Percentiles rank a stretch among this genome's conserved stretches.
phyloP scores from a whole-genome alignment of 2,329 filamentous ascomycete genomes.

The Aspergillus fijiensis region DNA sequence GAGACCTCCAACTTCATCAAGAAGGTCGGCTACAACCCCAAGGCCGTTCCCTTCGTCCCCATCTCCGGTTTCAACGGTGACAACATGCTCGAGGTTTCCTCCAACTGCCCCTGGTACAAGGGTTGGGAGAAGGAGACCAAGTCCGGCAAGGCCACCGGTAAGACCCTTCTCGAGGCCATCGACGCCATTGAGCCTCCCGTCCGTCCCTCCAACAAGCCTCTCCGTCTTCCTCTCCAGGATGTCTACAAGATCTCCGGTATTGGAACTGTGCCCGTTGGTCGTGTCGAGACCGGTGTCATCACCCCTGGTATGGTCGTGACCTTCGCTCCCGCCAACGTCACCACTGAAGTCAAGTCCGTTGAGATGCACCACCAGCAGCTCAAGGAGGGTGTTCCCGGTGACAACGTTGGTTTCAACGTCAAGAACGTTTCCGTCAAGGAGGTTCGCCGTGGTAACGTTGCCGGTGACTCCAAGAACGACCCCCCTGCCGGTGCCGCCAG shows the following conservation, averaged over 20 bases:
- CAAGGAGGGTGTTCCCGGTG: slow-evolving; percentile 87
- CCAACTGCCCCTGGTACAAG: slow-evolving; percentile 99
- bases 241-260: slow-evolving; percentile 99
- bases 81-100: slow-evolving; percentile 92
- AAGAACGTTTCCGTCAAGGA: slow-evolving; percentile 99
- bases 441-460: slow-evolving; percentile 99
- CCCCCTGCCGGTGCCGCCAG: slow-evolving; percentile 82
- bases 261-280: slow-evolving; percentile 98
- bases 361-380: slow-evolving; percentile 99
- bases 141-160: slow-evolving; percentile 79
- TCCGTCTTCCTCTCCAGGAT: slow-evolving; percentile 99
- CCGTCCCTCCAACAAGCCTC: slow-evolving; percentile 97
- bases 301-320: slow-evolving; percentile 83
- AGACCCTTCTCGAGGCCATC: slow-evolving; percentile 99
- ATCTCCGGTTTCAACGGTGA: slow-evolving; percentile 99
- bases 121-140: slow-evolving; percentile 99
- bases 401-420: slow-evolving; percentile 99
- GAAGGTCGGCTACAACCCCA: slow-evolving; percentile 99
- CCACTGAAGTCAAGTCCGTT: slow-evolving; percentile 99
- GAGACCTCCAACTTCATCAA: slow-evolving; percentile 99
- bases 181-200: slow-evolving; percentile 89
- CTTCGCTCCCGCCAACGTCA: slow-evolving; percentile 97
- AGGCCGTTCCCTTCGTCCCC: slow-evolving; percentile 95
- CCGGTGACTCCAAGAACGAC: slow-evolving; percentile 99
- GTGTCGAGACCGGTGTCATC: slow-evolving; percentile 99